Base-by-base conservation (phyloP, 768 basidiomycete species). In the Amanita exitialis region DNA sequence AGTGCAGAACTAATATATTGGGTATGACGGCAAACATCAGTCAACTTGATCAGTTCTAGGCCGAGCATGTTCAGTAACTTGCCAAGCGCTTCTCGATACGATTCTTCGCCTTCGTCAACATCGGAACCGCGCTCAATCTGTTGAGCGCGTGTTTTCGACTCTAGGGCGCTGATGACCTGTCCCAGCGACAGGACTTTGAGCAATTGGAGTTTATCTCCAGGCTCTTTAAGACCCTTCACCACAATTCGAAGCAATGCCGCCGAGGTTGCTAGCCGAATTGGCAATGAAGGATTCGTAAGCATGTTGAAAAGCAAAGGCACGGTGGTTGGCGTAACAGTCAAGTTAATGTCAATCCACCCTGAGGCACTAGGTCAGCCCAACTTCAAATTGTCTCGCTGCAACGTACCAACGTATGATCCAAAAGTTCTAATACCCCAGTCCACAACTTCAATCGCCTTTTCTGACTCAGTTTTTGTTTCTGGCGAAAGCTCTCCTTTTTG, bases 341-440 rank as follows among this genome's bases (percentile, higher is more conserved):
- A 72, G 61, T 91, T 92, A 57, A 99, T 94, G 61, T 99, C 96
- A 57, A 98, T 87, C 96, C 96, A 99, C 12, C 92, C 95, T 96
- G 59, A 25, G 12, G 37, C 5, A 7, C 6, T 15, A 39, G 18
- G 21, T 46, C 4, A 43, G 32, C 15, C 5, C 30, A 36, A 8
- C 21, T 15, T 25, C 13, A 15, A 9, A 21, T 4, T 12, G 5
- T 13, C 28, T 39, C 23, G 3, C 21, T 18, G 7, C n/a, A 25
- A 51, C 94, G 61, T 63, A 96, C 94, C 90, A 52, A 91, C 92
- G 62, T 97, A 98, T 27, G 91, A 90, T 3, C 82, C 88, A 64
- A 94, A 90, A 0, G 94, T 92, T 56, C 86, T 76, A 51, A 97
- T 77, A n/a, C 92, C 90, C 82, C 86, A 86, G 61, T 95, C 92